Evolutionary conservation across 352 stramenopile species (phyloP).

Genomic region (Thraustochytrium sp.): DNA sequence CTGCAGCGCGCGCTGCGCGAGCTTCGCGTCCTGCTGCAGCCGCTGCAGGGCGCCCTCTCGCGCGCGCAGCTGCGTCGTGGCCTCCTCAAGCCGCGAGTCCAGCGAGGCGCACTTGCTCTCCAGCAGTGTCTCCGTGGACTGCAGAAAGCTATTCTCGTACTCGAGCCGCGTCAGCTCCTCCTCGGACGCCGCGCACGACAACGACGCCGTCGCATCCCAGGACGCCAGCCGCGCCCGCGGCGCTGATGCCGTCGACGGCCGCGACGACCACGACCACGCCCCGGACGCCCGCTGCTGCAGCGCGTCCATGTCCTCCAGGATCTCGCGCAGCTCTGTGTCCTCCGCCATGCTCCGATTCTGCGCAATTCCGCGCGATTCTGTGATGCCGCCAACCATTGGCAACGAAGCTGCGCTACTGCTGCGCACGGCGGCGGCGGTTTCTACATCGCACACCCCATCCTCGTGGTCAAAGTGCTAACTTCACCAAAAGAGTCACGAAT

Average conservation of each 20-base stretch:
- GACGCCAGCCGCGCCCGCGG: not conserved
- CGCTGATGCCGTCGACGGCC: not conserved
- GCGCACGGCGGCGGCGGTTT: no score
- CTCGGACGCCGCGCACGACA: not conserved
- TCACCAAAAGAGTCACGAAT: no score
- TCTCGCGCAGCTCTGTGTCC: not conserved
- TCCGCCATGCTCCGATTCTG: no score
- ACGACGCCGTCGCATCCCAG: no score
- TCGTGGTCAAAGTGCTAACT: no score
- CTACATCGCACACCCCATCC: no score
- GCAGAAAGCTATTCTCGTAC: conserved; percentile 30
- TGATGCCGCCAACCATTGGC: no score
- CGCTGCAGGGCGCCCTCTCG: not conserved
- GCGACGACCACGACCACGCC: no score
- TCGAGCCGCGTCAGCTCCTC: not conserved
- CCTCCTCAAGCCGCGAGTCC: conserved; percentile 24
- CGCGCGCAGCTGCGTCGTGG: not conserved
- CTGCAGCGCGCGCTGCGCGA: not conserved
- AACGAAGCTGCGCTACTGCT: no score
- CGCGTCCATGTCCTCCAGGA: not conserved
- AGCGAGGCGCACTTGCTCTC: conserved; percentile 34
- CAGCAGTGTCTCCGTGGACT: conserved; percentile 13
- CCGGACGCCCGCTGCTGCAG: not conserved
- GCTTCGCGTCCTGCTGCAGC: not conserved
- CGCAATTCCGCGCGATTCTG: no score